Conservation (phyloP, 169 alveolate species). For the Cryptosporidium muris region DNA sequence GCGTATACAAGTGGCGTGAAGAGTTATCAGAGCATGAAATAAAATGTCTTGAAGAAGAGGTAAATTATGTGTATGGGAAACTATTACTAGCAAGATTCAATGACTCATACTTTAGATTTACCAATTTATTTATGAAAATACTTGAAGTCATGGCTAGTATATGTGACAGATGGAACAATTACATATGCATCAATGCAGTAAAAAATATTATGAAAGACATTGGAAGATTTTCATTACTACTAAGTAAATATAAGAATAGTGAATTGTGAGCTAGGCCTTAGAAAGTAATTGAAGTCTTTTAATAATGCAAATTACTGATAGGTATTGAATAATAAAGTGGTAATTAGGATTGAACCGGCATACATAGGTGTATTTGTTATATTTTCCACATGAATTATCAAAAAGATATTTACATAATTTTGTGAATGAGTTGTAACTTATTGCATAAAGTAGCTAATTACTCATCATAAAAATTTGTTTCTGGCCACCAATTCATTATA, state of each 20-base stretch:
- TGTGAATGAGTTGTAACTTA: background rate
- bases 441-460: background rate
- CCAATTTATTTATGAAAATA: background rate
- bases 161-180: background rate
- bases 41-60: slow-evolving; percentile 5
- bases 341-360: too few species aligned
- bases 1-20: slow-evolving; percentile 3
- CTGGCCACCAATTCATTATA: slow-evolving; percentile 53
- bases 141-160: background rate
- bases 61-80: background rate
- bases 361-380: background rate
- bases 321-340: too few species aligned
- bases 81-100: background rate
- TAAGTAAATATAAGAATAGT: too few species aligned
- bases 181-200: too few species aligned
- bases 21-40: background rate
- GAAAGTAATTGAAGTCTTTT: too few species aligned
- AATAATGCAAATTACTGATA: too few species aligned
- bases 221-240: too few species aligned
- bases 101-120: background rate
- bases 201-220: too few species aligned
- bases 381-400: background rate
- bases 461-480: slow-evolving; percentile 51
- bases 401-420: background rate
- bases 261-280: too few species aligned